A percentile compares a stretch with the other conserved stretches of the same genome.
Conservation (phyloP, 208 protist genomes). For the Trypanosoma theileri region DNA sequence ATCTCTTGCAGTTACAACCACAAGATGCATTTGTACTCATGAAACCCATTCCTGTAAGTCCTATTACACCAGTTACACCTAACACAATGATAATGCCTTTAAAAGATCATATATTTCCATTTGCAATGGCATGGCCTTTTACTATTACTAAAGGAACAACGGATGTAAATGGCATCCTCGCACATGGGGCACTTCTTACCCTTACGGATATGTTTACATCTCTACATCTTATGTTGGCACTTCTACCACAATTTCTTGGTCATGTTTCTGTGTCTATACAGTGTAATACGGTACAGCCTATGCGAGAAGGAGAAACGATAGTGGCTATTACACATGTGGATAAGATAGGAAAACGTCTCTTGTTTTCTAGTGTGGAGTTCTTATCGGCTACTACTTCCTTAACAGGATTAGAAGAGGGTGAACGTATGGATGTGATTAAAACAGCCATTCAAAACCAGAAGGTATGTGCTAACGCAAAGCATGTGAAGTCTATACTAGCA, state of each 20-base stretch:
- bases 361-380: conserved; percentile 48
- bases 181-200: conserved; percentile 13
- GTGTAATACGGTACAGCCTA: conserved; percentile 29
- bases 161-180: background rate
- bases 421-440: conserved; percentile 27
- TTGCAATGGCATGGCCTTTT: conserved; percentile 12
- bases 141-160: background rate
- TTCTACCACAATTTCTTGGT: conserved; percentile 25
- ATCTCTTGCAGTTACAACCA: background rate
- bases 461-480: conserved; percentile 47
- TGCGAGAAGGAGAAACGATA: conserved; percentile 33
- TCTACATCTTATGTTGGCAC: conserved; percentile 31
- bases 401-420: conserved; percentile 1
- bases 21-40: background rate
- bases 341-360: conserved; percentile 50
- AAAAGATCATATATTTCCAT: background rate
- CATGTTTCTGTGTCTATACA: conserved; percentile 55
- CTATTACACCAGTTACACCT: background rate
- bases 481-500: conserved; percentile 49
- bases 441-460: conserved; percentile 19
- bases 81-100: background rate
- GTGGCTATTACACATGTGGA: conserved; percentile 36
- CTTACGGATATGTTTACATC: conserved; percentile 37
- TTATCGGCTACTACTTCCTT: conserved; percentile 25
- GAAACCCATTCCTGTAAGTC: background rate